A percentile compares a stretch with the other conserved stretches of the same genome.
These are phyloP conservation scores for Pichia rugopelliculosa DNA, from an alignment of 805 yeast species.

Conservation along the genomic window DNA sequence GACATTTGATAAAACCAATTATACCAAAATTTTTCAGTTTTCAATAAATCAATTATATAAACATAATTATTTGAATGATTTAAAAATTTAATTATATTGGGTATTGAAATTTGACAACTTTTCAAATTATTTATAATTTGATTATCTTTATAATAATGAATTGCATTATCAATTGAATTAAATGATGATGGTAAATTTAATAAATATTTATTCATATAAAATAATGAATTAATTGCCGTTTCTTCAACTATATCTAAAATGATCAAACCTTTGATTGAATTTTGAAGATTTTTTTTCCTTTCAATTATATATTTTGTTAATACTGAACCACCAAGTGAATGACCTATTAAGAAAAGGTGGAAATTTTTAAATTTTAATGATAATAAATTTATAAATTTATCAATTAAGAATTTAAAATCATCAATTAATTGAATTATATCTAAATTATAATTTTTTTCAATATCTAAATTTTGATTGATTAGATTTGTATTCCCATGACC, in stretches of 20 bases:
- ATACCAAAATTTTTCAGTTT: conserved; percentile 66
- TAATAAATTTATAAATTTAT: conserved; percentile 27
- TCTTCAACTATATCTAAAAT: conserved; percentile 94
- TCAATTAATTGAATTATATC: conserved; percentile 43
- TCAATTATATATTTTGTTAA: conserved; percentile 41
- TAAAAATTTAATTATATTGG: conserved; percentile 42
- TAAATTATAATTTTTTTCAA: conserved; percentile 27
- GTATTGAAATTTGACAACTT: conserved; percentile 75
- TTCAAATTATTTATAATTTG: conserved; percentile 44
- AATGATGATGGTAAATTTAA: conserved; percentile 59
- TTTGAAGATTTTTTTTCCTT: conserved; percentile 9
- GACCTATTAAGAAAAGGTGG: conserved; percentile 66
- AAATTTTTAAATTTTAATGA: conserved; percentile 10
- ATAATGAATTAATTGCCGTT: conserved; percentile 67
- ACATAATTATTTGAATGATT: conserved; percentile 13
- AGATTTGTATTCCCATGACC: conserved; percentile 66
- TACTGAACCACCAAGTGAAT: conserved; percentile 89
- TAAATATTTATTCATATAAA: conserved; percentile 61
- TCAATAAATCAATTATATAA: conserved; percentile 62
- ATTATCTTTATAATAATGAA: conserved; percentile 73
- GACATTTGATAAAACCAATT: conserved; percentile 79
- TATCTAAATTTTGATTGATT: conserved; percentile 14
- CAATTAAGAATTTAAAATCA: conserved; percentile 51
- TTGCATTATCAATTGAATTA: conserved; percentile 44
- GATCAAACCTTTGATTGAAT: conserved; percentile 54